Evolutionary conservation across 352 stramenopile species (phyloP).

Genomic region (Blastocystis hominis): DNA sequence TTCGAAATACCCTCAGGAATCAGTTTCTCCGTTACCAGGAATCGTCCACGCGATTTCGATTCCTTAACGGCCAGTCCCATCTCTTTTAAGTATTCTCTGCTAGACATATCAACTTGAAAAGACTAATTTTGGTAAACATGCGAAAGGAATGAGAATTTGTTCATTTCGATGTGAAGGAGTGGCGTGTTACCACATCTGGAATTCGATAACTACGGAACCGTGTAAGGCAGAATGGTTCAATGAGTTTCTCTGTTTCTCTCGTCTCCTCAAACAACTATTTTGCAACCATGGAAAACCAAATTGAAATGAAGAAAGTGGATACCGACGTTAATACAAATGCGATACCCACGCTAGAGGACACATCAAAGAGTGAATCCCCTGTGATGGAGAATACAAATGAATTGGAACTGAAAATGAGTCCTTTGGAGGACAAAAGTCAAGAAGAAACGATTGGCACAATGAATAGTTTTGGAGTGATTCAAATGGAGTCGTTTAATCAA

Average conservation of each 20-base stretch:
- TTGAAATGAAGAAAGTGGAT: not conserved
- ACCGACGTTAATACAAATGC: not conserved
- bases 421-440: not conserved
- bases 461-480: not conserved
- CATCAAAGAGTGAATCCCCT: not conserved
- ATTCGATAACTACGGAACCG: too few species aligned
- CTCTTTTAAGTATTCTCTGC: conserved; percentile 24
- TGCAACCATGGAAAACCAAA: not conserved
- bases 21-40: not conserved
- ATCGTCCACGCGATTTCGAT: conserved; percentile 16
- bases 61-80: not conserved
- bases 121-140: too few species aligned
- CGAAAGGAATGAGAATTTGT: too few species aligned
- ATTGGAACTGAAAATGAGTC: not conserved
- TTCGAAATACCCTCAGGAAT: conserved; percentile 12
- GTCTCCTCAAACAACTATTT: not conserved
- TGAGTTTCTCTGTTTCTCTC: not conserved
- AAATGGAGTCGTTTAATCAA: not conserved
- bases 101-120: conserved; percentile 12
- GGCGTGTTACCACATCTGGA: too few species aligned
- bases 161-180: too few species aligned
- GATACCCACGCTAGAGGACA: not conserved
- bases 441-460: not conserved
- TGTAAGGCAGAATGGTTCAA: too few species aligned
- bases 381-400: not conserved